Base-by-base conservation (phyloP, 148 eudicot genomes). In the Amaranthus palmeri region DNA sequence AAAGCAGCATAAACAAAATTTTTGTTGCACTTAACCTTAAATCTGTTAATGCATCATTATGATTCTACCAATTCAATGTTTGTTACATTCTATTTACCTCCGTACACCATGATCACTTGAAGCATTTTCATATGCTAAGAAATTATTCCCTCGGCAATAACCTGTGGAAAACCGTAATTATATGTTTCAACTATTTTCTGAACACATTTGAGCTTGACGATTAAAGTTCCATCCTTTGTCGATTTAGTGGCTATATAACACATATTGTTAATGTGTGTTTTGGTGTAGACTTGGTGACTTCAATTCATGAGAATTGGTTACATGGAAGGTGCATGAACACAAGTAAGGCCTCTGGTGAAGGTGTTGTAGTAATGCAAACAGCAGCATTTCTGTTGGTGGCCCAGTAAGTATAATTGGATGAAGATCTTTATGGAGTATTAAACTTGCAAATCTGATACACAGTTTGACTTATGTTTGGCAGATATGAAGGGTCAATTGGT, bases 401-500 rank as follows among this genome's bases (percentile, higher is more conserved):
- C 61, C 74, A 85, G 99, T 95, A 81, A 91, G 97, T 53, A 72
- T 44, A 45, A 10, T 8, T 25, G 2, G 36, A 25, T 25, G 2
- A 25, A 25, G 36, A 25, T 25, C 36, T 25, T 25, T 25, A 25
- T 25, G 36, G 36, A 25, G 36, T 25, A 25, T 25, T 25, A 25
- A 25, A 25, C 36, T 25, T 25, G 36, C 36, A 25, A 25, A 25
- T 25, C 36, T 25, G 36, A 25, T 25, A 25, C 36, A 25, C 36
- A 25, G 36, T 25, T 25, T 25, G 2, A 25, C 2, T 2, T 0
- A 40, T 46, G 8, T 76, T 59, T 60, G 60, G 41, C 82, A 96
- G 99, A 74, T 96, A 96, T 61, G 95, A 96, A 68, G 99, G 97
- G 49, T 90, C 99, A 47, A 83, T 90, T 60, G 96, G 90, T 58